phyloP scores from a whole-genome alignment of 2,329 filamentous ascomycete species.

The Purpureocillium takamizusanense region DNA sequence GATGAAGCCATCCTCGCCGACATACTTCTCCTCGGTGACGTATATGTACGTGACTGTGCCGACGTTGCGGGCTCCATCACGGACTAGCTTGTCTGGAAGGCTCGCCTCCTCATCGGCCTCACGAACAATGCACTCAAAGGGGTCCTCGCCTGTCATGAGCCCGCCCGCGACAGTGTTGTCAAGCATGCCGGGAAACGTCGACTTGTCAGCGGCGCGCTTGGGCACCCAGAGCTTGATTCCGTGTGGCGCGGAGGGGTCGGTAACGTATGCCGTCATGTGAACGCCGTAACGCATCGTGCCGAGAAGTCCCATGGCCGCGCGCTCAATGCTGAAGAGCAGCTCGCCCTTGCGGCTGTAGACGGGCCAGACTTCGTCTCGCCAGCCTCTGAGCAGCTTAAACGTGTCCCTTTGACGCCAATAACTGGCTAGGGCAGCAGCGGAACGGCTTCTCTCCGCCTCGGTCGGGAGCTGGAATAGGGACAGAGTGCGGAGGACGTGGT shows the following conservation, averaged over 20 bases:
- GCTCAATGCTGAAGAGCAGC: conserved; percentile 66
- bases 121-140: conserved; percentile 73
- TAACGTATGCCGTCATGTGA: conserved; percentile 69
- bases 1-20: conserved; percentile 71
- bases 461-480: conserved; percentile 51
- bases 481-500: conserved; percentile 51
- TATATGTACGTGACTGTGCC: conserved; percentile 81
- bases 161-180: conserved; percentile 87
- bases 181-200: conserved; percentile 84
- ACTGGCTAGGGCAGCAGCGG: conserved; percentile 45
- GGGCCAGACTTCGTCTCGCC: conserved; percentile 74
- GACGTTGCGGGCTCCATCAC: conserved; percentile 43
- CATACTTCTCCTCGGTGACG: conserved; percentile 64
- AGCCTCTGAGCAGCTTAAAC: conserved; percentile 68
- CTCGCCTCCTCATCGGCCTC: conserved; percentile 88
- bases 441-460: conserved; percentile 52
- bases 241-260: conserved; percentile 25
- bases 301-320: conserved; percentile 64
- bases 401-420: conserved; percentile 62
- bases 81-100: conserved; percentile 61
- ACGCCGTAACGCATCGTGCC: conserved; percentile 72
- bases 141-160: conserved; percentile 69
- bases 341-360: conserved; percentile 59
- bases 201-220: conserved; percentile 64
- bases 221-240: conserved; percentile 80